These are phyloP conservation scores for Puya raimondii DNA, from an alignment of 176 grass and related monocot species.

Conservation along the genomic window DNA sequence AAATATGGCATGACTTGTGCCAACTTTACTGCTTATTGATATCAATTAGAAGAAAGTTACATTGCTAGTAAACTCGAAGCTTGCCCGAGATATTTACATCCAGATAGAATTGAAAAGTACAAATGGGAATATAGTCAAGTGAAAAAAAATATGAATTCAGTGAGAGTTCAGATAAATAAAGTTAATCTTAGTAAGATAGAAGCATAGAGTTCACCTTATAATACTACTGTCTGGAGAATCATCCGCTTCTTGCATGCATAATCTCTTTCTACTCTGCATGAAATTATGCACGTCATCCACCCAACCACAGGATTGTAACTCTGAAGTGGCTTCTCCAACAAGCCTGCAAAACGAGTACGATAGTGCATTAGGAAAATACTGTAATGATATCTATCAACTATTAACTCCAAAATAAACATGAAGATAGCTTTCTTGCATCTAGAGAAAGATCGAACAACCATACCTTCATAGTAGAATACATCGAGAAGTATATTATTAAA, in stretches of 20 bases:
- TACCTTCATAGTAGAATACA: neutral
- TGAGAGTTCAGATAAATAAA: slow-evolving; percentile 15
- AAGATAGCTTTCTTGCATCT: neutral
- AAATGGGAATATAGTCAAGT: neutral
- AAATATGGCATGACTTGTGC: too few relatives aligned
- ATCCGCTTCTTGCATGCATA: slow-evolving; percentile 24
- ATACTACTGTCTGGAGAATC: slow-evolving; percentile 32
- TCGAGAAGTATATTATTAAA: neutral
- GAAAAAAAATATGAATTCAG: neutral
- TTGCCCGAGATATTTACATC: too few relatives aligned
- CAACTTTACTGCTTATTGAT: too few relatives aligned
- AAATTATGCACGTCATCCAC: slow-evolving; percentile 57
- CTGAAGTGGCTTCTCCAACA: slow-evolving; percentile 42
- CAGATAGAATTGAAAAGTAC: neutral
- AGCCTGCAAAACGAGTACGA: slow-evolving; percentile 34
- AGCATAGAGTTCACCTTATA: slow-evolving; percentile 44
- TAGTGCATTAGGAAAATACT: slow-evolving; percentile 6
- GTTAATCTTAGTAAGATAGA: neutral
- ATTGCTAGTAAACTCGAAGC: too few relatives aligned
- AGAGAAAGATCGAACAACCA: neutral
- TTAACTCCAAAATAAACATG: neutral
- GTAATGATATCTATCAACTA: slow-evolving; percentile 2
- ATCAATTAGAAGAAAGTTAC: too few relatives aligned
- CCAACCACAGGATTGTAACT: slow-evolving; percentile 63
- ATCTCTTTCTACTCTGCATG: slow-evolving; percentile 57